Conservation (phyloP, 1,139 yeast genomes). For the Yamadazyma dendronema region DNA sequence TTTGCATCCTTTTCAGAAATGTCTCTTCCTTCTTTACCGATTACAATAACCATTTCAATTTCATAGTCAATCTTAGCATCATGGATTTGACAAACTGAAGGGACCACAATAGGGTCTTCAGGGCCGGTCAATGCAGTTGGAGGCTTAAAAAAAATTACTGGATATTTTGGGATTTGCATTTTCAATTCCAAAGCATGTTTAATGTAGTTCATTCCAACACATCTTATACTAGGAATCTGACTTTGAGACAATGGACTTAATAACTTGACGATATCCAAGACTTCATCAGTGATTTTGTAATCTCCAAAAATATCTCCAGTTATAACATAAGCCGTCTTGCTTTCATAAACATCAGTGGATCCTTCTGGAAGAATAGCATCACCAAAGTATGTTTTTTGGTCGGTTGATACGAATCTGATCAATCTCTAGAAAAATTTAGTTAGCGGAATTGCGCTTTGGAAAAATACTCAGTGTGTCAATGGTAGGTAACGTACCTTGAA, state of each 20-base stretch:
- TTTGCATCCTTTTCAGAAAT: conserved; percentile 3
- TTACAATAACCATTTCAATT: conserved; percentile 5
- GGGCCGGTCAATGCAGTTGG: conserved; percentile 6
- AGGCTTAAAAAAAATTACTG: conserved; percentile 5
- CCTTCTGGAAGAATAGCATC: conserved; percentile 5
- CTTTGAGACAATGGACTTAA: conserved; percentile 4
- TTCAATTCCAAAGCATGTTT: conserved; percentile 7
- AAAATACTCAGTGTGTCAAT: neutral
- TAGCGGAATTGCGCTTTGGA: neutral
- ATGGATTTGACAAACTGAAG: conserved; percentile 6
- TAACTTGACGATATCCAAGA: neutral
- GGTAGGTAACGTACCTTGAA: conserved; percentile 3
- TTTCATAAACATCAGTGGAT: conserved; percentile 4
- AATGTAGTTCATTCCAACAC: conserved; percentile 7
- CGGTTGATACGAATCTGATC: conserved; percentile 3
- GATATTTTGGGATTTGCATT: conserved; percentile 7
- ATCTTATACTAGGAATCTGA: conserved; percentile 5
- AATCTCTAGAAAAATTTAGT: conserved; percentile 3
- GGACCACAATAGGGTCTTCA: conserved; percentile 4
- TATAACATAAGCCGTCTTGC: conserved; percentile 2
- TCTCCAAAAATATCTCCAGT: conserved; percentile 5
- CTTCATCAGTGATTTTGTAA: conserved; percentile 2
- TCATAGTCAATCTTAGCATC: conserved; percentile 6
- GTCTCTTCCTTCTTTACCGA: conserved; percentile 5
- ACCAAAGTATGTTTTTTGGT: conserved; percentile 3